Evolutionary conservation across 2,329 filamentous ascomycete genomes (phyloP).

Genomic region (Xylariaceae sp.): DNA sequence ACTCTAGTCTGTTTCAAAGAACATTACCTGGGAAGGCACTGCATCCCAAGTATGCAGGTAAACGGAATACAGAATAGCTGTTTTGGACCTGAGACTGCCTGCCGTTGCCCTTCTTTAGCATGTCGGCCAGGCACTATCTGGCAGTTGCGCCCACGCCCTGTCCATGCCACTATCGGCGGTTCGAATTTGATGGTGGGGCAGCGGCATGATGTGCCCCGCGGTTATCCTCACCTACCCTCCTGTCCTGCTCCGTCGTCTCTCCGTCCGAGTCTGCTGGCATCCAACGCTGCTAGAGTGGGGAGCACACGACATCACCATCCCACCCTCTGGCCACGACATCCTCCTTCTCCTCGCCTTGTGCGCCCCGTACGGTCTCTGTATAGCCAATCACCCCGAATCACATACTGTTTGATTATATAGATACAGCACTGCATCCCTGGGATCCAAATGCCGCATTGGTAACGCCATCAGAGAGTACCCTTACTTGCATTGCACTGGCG

Average conservation of each 20-base stretch:
- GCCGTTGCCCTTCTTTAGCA: too few relatives aligned
- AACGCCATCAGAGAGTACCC: not conserved
- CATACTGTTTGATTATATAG: too few relatives aligned
- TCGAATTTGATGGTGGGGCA: slow-evolving; percentile 1
- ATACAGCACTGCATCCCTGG: too few relatives aligned
- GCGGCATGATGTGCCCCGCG: not conserved
- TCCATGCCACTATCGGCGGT: too few relatives aligned
- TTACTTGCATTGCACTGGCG: not conserved
- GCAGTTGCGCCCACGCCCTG: not conserved
- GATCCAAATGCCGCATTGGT: too few relatives aligned
- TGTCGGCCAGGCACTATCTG: too few relatives aligned
- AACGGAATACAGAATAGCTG: not conserved
- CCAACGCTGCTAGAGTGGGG: not conserved
- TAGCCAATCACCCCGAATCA: too few relatives aligned
- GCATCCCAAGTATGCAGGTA: not conserved
- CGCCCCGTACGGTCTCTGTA: too few relatives aligned
- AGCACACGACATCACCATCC: not conserved
- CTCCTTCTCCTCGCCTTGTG: too few relatives aligned
- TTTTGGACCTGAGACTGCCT: too few relatives aligned
- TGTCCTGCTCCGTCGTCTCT: not conserved
- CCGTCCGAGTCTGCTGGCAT: not conserved
- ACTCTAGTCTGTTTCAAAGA: too few relatives aligned
- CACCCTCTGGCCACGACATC: not conserved
- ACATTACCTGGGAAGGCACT: too few relatives aligned
- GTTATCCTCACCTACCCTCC: not conserved